These are phyloP conservation scores for Starmerella sp. DNA, from an alignment of 805 yeast species.

Conservation along the genomic window DNA sequence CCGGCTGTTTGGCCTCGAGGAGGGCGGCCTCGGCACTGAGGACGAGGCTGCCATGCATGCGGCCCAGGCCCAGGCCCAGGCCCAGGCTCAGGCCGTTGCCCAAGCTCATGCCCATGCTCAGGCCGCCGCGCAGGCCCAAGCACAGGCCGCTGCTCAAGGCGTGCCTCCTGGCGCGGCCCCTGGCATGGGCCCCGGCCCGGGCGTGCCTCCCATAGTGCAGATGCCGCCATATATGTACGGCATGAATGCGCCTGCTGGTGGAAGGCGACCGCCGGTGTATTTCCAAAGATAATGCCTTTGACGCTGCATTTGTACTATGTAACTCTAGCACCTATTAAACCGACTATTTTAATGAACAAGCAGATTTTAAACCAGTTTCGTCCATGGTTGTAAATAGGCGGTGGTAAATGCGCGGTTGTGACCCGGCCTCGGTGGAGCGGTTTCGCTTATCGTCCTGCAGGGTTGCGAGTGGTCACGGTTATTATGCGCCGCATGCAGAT, in stretches of 20 bases:
- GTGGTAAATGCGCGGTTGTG: too few relatives aligned
- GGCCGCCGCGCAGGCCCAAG: conserved; percentile 20
- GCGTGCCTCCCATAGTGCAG: conserved; percentile 14
- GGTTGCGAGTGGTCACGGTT: too few relatives aligned
- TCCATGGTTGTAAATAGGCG: not conserved
- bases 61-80: conserved; percentile 14
- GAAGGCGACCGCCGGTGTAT: conserved; percentile 16
- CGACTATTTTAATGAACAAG: too few relatives aligned
- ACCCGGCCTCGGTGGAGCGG: too few relatives aligned
- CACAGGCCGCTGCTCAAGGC: conserved; percentile 24
- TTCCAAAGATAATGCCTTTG: conserved; percentile 37
- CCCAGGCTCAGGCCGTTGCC: conserved; percentile 22
- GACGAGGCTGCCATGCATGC: conserved; percentile 13
- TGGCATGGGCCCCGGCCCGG: conserved; percentile 5
- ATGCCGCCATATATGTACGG: conserved; percentile 18
- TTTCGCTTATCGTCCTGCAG: too few relatives aligned
- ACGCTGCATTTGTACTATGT: not conserved
- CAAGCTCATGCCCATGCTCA: conserved; percentile 21
- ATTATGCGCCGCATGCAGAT: too few relatives aligned
- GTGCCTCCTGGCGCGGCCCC: not conserved
- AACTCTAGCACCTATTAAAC: not conserved
- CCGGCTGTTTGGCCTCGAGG: conserved; percentile 32
- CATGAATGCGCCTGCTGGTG: conserved; percentile 21
- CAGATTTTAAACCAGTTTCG: not conserved
- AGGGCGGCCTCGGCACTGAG: conserved; percentile 14